Evolutionary conservation across 768 basidiomycete genomes (phyloP), one percentile per base, ranked within the genome.

Genomic region (Suillus plorans): DNA sequence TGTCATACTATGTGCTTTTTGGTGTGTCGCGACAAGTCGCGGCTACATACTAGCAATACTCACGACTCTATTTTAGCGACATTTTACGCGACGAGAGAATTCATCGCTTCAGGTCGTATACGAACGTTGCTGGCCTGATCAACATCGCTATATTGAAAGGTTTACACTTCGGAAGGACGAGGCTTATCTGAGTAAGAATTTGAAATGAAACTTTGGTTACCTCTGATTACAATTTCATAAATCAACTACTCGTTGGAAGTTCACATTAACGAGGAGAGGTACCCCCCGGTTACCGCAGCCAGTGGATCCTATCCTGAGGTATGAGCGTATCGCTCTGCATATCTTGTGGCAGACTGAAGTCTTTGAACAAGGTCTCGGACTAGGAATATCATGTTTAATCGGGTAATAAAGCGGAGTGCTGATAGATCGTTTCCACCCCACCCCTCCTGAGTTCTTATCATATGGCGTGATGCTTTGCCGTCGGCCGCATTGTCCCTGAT

Each of bases 171-270:
- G 25, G 28, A 28, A 18, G 18, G 58, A 42, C 58, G 28, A 28
- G 16, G 25, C 39, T 59, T 58, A 42, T 59, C 58, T 41, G 6
- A 39, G 39, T 42, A 58, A 59, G 39, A 58, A 44, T 44, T 44
- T 44, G 44, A 59, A 20, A 59, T 59, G 10, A 59, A 58, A 31
- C 10, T 37, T 31, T 59, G 18, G 25, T 18, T 42, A 42, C 58
- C 58, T 41, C 25, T 39, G 58, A 59, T 59, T 59, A 41, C 58
- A 28, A 41, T 44, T 59, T 59, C 58, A 59, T 59, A 42, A 59
- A 59, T 59, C 28, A 59, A 59, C 10, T 4, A 20, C 28, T 59
- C 41, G 31, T 59, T 59, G 58, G 18, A 59, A 59, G 18, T 59
- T 59, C 58, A 41, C 28, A 59, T 28, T 31, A 13, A 55, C 31